phyloP scores from a whole-genome alignment of 768 basidiomycete species.

The Leucosporidium creatinivorum region DNA sequence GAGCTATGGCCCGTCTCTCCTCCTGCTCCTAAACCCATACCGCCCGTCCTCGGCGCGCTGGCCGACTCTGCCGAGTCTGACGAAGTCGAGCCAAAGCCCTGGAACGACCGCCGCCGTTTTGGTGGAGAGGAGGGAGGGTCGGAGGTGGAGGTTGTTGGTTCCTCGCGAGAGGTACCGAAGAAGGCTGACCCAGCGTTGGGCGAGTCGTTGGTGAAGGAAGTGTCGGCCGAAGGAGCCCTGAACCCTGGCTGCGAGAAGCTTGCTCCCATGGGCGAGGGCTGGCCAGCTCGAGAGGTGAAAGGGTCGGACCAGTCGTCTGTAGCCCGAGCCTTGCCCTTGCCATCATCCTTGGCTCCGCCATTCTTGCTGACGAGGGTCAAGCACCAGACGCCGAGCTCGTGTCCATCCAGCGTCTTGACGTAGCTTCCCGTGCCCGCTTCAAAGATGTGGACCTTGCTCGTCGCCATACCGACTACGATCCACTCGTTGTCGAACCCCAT shows the following conservation, averaged over 20 bases:
- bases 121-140: neutral
- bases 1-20: conserved; percentile 25
- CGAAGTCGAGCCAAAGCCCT: neutral
- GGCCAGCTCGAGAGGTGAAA: no score
- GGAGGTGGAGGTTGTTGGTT: no score
- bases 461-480: conserved; percentile 84
- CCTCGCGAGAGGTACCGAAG: neutral
- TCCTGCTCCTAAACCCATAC: conserved; percentile 33
- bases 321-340: neutral
- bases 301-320: neutral
- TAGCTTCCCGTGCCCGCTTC: conserved; percentile 69
- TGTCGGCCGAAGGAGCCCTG: neutral
- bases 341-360: conserved; percentile 41
- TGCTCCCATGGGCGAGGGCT: conserved; percentile 1
- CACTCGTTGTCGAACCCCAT: conserved; percentile 73
- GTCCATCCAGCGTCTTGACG: conserved; percentile 69
- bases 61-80: neutral
- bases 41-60: conserved; percentile 3
- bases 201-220: neutral
- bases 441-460: conserved; percentile 75
- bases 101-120: neutral
- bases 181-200: neutral
- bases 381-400: conserved; percentile 87
- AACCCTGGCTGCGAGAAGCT: neutral
- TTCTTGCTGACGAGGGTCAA: conserved; percentile 67